Percentiles rank a stretch among this genome's conserved stretches.
These are phyloP conservation scores for Mycena amicta DNA, from an alignment of 768 basidiomycete genomes.

Conservation along the genomic window DNA sequence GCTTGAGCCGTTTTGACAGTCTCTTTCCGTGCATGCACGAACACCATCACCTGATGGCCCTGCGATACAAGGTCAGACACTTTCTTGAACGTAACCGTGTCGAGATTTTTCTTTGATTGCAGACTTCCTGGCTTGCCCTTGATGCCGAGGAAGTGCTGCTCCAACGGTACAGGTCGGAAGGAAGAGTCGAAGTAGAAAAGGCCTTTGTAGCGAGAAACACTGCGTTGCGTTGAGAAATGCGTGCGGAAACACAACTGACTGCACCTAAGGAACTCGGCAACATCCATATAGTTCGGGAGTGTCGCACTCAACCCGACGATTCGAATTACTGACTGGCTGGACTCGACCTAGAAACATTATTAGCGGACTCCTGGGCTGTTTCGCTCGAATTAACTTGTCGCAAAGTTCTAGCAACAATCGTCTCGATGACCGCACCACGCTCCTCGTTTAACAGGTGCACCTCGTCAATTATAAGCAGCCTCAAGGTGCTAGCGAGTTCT, in stretches of 20 bases:
- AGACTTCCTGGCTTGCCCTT: slow-evolving; percentile 82
- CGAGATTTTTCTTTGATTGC: slow-evolving; percentile 81
- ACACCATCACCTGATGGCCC: slow-evolving; percentile 99
- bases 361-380: too few relatives aligned
- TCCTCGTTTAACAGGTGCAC: slow-evolving; percentile 97
- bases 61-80: slow-evolving; percentile 84
- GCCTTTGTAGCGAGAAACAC: slow-evolving; percentile 84
- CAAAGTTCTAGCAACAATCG: slow-evolving; percentile 93
- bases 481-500: slow-evolving; percentile 94
- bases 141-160: slow-evolving; percentile 95
- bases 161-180: slow-evolving; percentile 93
- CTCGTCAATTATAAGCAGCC: slow-evolving; percentile 93
- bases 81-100: slow-evolving; percentile 86
- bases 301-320: slow-evolving; percentile 97
- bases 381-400: too few relatives aligned
- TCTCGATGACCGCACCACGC: slow-evolving; percentile 96
- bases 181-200: slow-evolving; percentile 98
- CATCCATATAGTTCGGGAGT: slow-evolving; percentile 95
- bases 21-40: slow-evolving; percentile 97
- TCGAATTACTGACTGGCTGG: slow-evolving; percentile 92
- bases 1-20: slow-evolving; percentile 90
- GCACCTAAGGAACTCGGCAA: slow-evolving; percentile 91
- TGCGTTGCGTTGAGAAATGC: slow-evolving; percentile 31
- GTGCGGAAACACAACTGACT: too few relatives aligned
- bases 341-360: slow-evolving; percentile 72